These are phyloP conservation scores for Debaryomyces coudertii DNA, from an alignment of 1,139 yeast genomes.

Conservation along the genomic window DNA sequence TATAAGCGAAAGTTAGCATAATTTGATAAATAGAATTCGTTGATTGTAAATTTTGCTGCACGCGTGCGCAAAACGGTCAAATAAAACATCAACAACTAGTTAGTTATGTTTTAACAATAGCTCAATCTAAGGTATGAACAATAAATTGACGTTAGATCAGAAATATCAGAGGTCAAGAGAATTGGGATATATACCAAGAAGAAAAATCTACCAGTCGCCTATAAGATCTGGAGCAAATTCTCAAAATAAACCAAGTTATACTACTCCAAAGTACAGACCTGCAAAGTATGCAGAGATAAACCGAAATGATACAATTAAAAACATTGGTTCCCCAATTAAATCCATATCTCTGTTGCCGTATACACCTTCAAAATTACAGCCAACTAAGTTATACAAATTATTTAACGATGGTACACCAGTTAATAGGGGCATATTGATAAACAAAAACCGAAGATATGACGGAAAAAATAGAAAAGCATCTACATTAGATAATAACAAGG, in stretches of 20 bases:
- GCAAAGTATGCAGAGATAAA: not conserved
- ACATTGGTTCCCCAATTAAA: conserved; percentile 18
- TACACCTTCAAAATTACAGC: conserved; percentile 14
- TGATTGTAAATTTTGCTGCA: not conserved
- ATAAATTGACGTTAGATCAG: conserved; percentile 10
- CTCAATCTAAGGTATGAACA: not conserved
- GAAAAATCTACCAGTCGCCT: conserved; percentile 7
- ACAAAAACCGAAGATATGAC: not conserved
- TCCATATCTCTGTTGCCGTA: conserved; percentile 12
- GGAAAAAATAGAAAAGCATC: not conserved
- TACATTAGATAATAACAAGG: conserved; percentile 9
- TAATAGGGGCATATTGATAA: conserved; percentile 5
- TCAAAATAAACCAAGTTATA: conserved; percentile 4
- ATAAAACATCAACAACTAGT: conserved; percentile 1
- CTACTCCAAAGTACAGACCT: conserved; percentile 1
- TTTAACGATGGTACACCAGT: conserved; percentile 13
- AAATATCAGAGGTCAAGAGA: conserved; percentile 12
- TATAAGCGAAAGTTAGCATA: not conserved
- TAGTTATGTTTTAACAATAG: not conserved
- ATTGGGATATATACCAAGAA: conserved; percentile 10
- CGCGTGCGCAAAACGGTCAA: conserved; percentile 1
- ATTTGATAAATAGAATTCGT: not conserved
- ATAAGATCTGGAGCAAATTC: conserved; percentile 1
- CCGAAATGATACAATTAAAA: not conserved
- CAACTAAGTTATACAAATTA: conserved; percentile 18